Evolutionary conservation across 2,329 filamentous ascomycete genomes (phyloP).

Genomic region (Pezicula carpinea): DNA sequence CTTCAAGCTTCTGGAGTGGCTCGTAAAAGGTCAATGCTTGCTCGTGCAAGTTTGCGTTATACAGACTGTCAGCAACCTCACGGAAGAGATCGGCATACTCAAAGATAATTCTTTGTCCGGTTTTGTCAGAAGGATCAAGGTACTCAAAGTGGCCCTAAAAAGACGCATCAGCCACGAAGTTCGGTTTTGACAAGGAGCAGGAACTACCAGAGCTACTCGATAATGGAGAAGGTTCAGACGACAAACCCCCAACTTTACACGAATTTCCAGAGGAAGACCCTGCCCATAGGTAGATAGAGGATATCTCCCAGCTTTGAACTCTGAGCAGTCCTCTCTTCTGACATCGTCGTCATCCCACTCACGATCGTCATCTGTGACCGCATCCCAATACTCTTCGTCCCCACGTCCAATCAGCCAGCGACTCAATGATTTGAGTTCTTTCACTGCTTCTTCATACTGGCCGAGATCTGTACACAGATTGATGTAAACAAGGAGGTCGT

Average conservation of each 20-base stretch:
- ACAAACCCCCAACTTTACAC: slow-evolving; percentile 78
- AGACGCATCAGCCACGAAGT: slow-evolving; percentile 4
- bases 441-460: slow-evolving; percentile 61
- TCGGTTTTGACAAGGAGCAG: slow-evolving; percentile 8
- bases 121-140: slow-evolving; percentile 57
- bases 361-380: slow-evolving; percentile 66
- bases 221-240: slow-evolving; percentile 66
- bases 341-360: slow-evolving; percentile 80
- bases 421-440: slow-evolving; percentile 64
- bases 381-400: slow-evolving; percentile 74
- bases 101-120: slow-evolving; percentile 45
- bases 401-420: slow-evolving; percentile 79
- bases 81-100: slow-evolving; percentile 77
- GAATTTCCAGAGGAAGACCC: slow-evolving; percentile 74
- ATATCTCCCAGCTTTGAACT: slow-evolving; percentile 53
- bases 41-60: slow-evolving; percentile 42
- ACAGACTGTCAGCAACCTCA: slow-evolving; percentile 59
- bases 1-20: slow-evolving; percentile 44
- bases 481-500: slow-evolving; percentile 78
- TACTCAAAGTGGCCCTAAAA: slow-evolving; percentile 60
- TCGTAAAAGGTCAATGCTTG: slow-evolving; percentile 56
- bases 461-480: slow-evolving; percentile 69
- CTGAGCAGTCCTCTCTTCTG: slow-evolving; percentile 58
- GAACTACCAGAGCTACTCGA: slow-evolving; percentile 68
- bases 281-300: slow-evolving; percentile 60